Conservation (phyloP, 2,329 filamentous ascomycete species). For the Lomentospora prolificans region DNA sequence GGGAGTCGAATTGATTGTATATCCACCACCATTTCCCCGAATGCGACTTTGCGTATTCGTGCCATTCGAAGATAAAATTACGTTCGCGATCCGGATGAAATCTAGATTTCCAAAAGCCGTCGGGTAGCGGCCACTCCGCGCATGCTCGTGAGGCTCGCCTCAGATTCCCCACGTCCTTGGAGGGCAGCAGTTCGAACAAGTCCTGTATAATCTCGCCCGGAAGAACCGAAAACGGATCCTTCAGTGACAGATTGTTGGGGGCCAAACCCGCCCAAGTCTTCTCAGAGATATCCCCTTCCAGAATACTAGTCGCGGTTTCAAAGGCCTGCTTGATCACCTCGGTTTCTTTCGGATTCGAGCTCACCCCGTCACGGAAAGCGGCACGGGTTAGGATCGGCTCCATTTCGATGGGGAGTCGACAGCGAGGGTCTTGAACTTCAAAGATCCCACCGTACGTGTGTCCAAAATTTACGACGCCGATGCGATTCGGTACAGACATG, state of each 20-base stretch:
- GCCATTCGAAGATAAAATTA: neutral
- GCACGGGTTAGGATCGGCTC: neutral
- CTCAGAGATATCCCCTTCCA: too few relatives aligned
- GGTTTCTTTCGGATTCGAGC: too few relatives aligned
- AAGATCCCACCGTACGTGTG: neutral
- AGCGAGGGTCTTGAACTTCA: neutral
- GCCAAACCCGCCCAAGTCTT: too few relatives aligned
- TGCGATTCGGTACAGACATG: neutral
- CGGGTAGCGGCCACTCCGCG: neutral
- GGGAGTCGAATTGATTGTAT: neutral
- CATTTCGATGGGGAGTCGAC: neutral
- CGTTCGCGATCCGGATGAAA: neutral
- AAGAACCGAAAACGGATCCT: neutral
- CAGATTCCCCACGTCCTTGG: neutral
- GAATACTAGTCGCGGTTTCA: too few relatives aligned
- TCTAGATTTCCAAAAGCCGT: neutral
- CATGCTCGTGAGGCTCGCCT: neutral
- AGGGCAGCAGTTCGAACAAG: neutral
- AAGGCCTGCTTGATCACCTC: too few relatives aligned
- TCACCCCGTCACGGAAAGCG: neutral
- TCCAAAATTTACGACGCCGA: neutral
- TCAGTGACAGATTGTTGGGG: neutral
- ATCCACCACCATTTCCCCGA: neutral
- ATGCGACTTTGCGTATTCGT: neutral
- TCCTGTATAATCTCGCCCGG: neutral